phyloP scores from a whole-genome alignment of 1,284 basidiomycete species.

The Ceratobasidium sp. region DNA sequence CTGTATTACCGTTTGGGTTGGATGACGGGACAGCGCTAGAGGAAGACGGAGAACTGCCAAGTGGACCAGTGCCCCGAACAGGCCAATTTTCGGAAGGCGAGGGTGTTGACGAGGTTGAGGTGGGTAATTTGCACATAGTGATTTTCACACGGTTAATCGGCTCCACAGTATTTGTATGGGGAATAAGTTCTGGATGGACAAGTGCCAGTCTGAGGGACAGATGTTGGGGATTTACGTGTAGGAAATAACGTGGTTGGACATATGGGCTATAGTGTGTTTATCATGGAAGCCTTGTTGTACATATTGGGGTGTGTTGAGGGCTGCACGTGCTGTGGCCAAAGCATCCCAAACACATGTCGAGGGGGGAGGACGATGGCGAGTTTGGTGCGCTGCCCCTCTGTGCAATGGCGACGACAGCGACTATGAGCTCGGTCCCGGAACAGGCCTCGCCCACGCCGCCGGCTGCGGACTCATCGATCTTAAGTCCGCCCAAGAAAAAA shows the following conservation, averaged over 20 bases:
- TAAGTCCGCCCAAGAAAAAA: slow-evolving; percentile 44
- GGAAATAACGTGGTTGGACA: neutral
- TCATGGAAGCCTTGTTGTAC: slow-evolving; percentile 14
- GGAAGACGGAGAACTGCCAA: slow-evolving; percentile 64
- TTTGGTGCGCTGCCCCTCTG: slow-evolving; percentile 23
- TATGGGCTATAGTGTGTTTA: slow-evolving; percentile 7
- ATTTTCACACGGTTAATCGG: neutral
- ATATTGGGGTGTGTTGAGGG: slow-evolving; percentile 17
- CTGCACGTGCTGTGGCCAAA: slow-evolving; percentile 41
- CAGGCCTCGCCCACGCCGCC: slow-evolving; percentile 28
- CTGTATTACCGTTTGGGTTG: slow-evolving; percentile 81
- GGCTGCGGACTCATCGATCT: slow-evolving; percentile 9
- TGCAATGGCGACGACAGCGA: slow-evolving; percentile 35
- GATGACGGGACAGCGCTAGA: slow-evolving; percentile 76
- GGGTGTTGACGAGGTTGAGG: slow-evolving; percentile 80
- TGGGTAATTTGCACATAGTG: slow-evolving; percentile 30
- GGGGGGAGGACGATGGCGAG: slow-evolving; percentile 5
- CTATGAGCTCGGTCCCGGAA: slow-evolving; percentile 12
- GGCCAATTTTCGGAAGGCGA: slow-evolving; percentile 70
- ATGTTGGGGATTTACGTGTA: slow-evolving; percentile 31
- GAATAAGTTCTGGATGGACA: slow-evolving; percentile 47
- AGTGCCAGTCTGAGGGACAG: neutral
- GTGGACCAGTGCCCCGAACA: slow-evolving; percentile 78
- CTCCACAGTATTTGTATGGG: slow-evolving; percentile 59
- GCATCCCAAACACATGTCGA: slow-evolving; percentile 39